These are phyloP conservation scores for Fistulina hepatica DNA, from an alignment of 1,284 basidiomycete genomes.

Conservation along the genomic window DNA sequence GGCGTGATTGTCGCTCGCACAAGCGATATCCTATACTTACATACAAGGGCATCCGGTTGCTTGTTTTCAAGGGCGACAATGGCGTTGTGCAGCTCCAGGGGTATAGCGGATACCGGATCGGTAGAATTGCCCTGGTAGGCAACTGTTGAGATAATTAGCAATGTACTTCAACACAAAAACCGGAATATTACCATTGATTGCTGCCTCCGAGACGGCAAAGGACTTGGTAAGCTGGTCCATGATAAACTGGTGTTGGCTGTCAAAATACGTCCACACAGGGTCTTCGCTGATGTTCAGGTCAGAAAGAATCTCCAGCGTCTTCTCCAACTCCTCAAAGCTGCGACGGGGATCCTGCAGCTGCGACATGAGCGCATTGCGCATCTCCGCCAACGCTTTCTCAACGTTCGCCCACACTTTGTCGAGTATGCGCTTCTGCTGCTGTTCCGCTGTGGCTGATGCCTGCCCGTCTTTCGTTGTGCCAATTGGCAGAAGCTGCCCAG, in stretches of 20 bases:
- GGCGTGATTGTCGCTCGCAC: background rate
- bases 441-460: conserved; percentile 41
- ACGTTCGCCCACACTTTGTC: conserved; percentile 96
- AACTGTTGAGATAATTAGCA: too few relatives aligned
- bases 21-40: conserved; percentile 31
- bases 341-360: conserved; percentile 72
- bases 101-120: too few relatives aligned
- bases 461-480: conserved; percentile 45
- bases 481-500: conserved; percentile 69
- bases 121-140: too few relatives aligned
- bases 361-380: conserved; percentile 69
- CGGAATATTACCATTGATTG: conserved; percentile 59
- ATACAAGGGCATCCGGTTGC: conserved; percentile 49
- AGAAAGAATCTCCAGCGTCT: conserved; percentile 85
- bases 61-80: conserved; percentile 51
- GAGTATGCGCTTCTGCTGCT: conserved; percentile 84
- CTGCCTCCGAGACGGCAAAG: too few relatives aligned
- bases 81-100: conserved; percentile 48
- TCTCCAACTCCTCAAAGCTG: conserved; percentile 90
- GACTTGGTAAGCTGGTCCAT: conserved; percentile 67
- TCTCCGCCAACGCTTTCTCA: conserved; percentile 90
- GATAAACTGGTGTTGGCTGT: conserved; percentile 84
- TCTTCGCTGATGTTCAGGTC: conserved; percentile 79
- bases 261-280: conserved; percentile 90
- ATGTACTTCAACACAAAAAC: too few relatives aligned